Conservation (phyloP, 352 stramenopile genomes). For the Aphanomyces euteiches region DNA sequence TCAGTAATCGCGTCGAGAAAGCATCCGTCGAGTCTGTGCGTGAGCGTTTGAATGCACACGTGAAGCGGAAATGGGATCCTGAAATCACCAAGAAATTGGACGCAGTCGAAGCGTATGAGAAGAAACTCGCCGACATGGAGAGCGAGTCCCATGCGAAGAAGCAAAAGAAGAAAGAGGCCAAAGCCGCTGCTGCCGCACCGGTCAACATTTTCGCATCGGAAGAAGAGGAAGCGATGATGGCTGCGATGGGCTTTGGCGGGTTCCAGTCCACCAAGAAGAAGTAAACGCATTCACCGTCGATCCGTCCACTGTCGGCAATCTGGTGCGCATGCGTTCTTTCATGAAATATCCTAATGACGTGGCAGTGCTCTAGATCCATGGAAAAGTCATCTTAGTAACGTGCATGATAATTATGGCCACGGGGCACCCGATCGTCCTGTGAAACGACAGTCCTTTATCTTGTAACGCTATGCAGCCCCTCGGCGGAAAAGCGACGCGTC, state of each 20-base stretch:
- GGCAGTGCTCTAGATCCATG: too few species aligned
- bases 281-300: conserved; percentile 29
- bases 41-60: conserved; percentile 70
- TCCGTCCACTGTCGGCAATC: conserved; percentile 7
- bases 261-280: conserved; percentile 80
- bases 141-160: conserved; percentile 67
- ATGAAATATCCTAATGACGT: too few species aligned
- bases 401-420: too few species aligned
- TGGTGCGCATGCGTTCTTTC: conserved; percentile 4
- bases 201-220: conserved; percentile 29
- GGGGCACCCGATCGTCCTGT: too few species aligned
- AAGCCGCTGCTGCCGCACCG: background rate
- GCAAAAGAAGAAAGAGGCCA: conserved; percentile 47
- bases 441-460: too few species aligned
- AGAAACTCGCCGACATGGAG: conserved; percentile 68
- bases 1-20: conserved; percentile 89
- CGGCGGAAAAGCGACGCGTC: too few species aligned
- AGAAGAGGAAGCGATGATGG: conserved; percentile 84
- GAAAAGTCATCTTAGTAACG: too few species aligned
- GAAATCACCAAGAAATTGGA: conserved; percentile 78
- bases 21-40: conserved; percentile 85
- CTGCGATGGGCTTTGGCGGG: conserved; percentile 88
- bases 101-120: conserved; percentile 85
- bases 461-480: too few species aligned
- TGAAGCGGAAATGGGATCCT: conserved; percentile 81